These are phyloP conservation scores for Anthracocystis walkeri DNA, from an alignment of 1,284 basidiomycete species.

Conservation along the genomic window DNA sequence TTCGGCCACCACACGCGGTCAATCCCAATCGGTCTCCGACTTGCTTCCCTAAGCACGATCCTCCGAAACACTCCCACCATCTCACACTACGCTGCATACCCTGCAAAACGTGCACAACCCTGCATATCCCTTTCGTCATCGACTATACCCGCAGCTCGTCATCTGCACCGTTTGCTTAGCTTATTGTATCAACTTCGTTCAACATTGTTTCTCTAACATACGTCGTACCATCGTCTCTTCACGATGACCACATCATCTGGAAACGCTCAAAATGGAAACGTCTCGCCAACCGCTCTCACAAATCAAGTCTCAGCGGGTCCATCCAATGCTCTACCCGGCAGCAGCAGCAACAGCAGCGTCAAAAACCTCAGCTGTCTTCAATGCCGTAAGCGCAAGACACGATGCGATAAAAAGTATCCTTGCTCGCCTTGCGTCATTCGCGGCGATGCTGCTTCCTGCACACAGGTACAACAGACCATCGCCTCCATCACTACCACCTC, in stretches of 20 bases:
- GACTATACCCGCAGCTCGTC: conserved; percentile 1
- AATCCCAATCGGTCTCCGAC: neutral
- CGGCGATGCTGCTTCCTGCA: conserved; percentile 37
- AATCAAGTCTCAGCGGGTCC: conserved; percentile 8
- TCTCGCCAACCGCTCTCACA: conserved; percentile 11
- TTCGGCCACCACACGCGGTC: conserved; percentile 19
- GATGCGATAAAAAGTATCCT: conserved; percentile 50
- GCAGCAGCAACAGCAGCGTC: conserved; percentile 31
- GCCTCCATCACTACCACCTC: conserved; percentile 41
- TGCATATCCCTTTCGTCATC: conserved; percentile 2
- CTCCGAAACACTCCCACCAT: neutral
- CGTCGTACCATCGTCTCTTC: neutral
- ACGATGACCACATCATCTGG: conserved; percentile 4
- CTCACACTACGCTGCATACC: conserved; percentile 8
- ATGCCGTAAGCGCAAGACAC: conserved; percentile 50
- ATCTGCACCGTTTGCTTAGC: neutral
- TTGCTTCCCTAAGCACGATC: conserved; percentile 5
- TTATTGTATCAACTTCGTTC: neutral
- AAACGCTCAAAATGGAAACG: neutral
- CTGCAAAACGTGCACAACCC: neutral
- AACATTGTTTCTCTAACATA: neutral
- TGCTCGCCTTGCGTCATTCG: conserved; percentile 50
- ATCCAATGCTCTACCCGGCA: conserved; percentile 1
- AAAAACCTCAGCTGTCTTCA: conserved; percentile 51
- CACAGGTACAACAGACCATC: conserved; percentile 49